These are phyloP conservation scores for Claviceps maximensis DNA, from an alignment of 2,329 filamentous ascomycete species.

Conservation along the genomic window DNA sequence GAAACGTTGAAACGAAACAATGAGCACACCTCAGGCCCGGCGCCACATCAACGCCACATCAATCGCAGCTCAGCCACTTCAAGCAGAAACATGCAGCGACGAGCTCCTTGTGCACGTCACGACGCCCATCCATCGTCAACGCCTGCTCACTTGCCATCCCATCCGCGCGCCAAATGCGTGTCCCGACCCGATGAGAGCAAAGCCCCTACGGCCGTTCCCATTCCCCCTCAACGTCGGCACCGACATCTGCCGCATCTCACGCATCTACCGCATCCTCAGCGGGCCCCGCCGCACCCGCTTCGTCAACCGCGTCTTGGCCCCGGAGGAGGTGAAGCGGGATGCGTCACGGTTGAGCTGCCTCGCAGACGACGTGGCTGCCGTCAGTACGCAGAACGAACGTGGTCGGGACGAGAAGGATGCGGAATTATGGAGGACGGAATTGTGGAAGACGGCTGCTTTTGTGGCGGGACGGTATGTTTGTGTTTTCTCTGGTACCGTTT, in stretches of 20 bases:
- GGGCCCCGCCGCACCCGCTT: constrained; percentile 29
- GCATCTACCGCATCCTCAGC: constrained; percentile 47
- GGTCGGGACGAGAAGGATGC: background rate
- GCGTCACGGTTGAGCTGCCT: constrained; percentile 10
- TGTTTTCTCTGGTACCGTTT: background rate
- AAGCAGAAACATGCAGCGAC: too few species aligned
- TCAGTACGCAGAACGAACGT: background rate
- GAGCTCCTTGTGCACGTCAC: too few species aligned
- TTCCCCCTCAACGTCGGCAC: constrained; percentile 59
- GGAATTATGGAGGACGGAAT: constrained; percentile 17
- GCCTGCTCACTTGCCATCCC: too few species aligned
- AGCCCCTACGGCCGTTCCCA: constrained; percentile 35
- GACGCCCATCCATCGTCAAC: background rate
- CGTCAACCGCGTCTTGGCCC: constrained; percentile 32
- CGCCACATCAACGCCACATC: too few species aligned
- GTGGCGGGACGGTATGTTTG: constrained; percentile 21
- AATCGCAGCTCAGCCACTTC: too few species aligned
- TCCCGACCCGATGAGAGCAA: background rate
- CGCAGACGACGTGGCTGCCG: background rate
- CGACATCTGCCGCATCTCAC: constrained; percentile 60
- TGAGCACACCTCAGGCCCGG: too few species aligned
- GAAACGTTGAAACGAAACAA: too few species aligned
- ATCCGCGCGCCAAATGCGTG: too few species aligned
- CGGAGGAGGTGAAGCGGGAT: constrained; percentile 17
- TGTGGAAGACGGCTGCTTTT: constrained; percentile 24